phyloP scores from a whole-genome alignment of 176 grass and related monocot genomes.

The Lolium perenne region DNA sequence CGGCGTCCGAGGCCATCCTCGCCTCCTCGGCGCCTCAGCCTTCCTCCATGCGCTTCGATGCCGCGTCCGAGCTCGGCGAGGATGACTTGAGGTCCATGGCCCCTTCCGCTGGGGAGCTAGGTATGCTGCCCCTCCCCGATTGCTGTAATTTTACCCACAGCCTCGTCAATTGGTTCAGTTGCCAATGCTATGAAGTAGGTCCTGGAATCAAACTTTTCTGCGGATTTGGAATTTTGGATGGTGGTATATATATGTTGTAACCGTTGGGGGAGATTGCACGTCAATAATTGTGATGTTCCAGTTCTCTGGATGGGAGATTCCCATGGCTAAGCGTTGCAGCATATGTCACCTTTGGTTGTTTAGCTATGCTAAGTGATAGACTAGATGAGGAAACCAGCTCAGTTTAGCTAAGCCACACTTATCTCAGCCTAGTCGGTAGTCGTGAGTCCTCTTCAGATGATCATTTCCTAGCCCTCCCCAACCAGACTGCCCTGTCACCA shows the following conservation, averaged over 20 bases:
- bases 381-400: neutral
- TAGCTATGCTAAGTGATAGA: neutral
- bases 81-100: slow-evolving; percentile 45
- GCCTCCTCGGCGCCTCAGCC: slow-evolving; percentile 42
- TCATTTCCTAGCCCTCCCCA: slow-evolving; percentile 2
- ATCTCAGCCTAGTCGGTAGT: neutral
- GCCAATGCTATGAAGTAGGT: neutral
- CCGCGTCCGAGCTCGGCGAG: slow-evolving; percentile 47
- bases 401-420: neutral
- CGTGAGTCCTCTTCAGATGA: neutral
- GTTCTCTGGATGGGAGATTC: slow-evolving; percentile 8
- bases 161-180: neutral
- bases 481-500: neutral
- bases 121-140: slow-evolving; percentile 22
- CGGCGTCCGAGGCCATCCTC: slow-evolving; percentile 34
- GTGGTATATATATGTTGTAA: neutral
- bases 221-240: neutral
- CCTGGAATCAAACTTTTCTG: neutral
- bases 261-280: neutral
- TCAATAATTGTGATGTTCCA: neutral
- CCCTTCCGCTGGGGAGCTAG: slow-evolving; percentile 46
- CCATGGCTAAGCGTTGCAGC: slow-evolving; percentile 1
- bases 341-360: neutral
- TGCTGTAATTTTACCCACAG: neutral
- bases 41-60: slow-evolving; percentile 40